phyloP scores from a whole-genome alignment of 306 rosid genomes.

The Oemleria cerasiformis region DNA sequence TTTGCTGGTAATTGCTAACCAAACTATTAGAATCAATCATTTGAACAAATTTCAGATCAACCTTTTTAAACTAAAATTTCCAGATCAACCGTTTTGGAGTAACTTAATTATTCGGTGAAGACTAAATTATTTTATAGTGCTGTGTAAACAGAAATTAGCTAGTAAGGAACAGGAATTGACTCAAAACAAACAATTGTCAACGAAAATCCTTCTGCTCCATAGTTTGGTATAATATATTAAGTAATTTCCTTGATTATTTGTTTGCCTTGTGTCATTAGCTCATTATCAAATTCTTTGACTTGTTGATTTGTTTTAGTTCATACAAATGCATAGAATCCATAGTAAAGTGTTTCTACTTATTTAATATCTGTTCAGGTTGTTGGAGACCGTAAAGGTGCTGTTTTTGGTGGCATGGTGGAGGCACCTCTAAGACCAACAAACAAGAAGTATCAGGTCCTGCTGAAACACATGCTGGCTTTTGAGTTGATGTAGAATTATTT shows the following conservation, averaged over 20 bases:
- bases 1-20: slow-evolving; percentile 57
- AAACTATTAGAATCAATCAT: background rate
- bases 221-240: background rate
- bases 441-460: slow-evolving; percentile 82
- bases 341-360: background rate
- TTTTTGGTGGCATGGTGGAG: slow-evolving; percentile 92
- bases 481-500: slow-evolving; percentile 20
- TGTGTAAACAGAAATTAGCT: background rate
- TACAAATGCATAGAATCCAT: background rate
- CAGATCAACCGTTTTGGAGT: background rate
- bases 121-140: slow-evolving; percentile 6
- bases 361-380: slow-evolving; percentile 56
- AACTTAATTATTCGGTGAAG: background rate
- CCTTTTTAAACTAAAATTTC: background rate
- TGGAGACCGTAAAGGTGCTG: slow-evolving; percentile 80
- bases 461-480: slow-evolving; percentile 16
- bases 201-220: background rate
- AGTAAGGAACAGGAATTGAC: background rate
- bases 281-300: too few relatives aligned
- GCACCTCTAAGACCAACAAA: slow-evolving; percentile 75
- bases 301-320: background rate
- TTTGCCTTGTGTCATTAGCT: background rate
- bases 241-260: background rate
- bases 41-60: background rate
- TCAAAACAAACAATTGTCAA: background rate